These are phyloP conservation scores for Boletus barrowsii DNA, from an alignment of 768 basidiomycete genomes.

Conservation along the genomic window DNA sequence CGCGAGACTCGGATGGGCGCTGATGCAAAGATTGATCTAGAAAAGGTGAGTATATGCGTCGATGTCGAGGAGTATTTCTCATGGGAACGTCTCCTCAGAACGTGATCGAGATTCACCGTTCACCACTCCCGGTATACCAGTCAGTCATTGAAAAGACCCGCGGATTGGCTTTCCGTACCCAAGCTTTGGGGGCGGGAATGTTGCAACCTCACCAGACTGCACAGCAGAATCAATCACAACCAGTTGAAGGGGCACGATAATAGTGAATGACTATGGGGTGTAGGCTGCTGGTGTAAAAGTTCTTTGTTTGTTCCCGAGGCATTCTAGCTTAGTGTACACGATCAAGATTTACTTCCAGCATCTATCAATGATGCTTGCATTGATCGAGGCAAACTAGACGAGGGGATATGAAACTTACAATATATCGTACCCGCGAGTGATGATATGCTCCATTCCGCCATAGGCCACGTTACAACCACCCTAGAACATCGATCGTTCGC, in stretches of 20 bases:
- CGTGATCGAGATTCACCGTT: constrained; percentile 92
- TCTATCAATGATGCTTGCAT: constrained; percentile 18
- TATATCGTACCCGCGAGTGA: constrained; percentile 41
- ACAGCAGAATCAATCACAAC: constrained; percentile 31
- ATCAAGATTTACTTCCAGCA: constrained; percentile 34
- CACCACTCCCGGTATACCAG: constrained; percentile 87
- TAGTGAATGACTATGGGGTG: constrained; percentile 1
- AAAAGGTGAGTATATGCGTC: constrained; percentile 56
- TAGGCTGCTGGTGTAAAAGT: constrained; percentile 5
- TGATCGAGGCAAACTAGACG: background rate
- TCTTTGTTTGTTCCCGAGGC: background rate
- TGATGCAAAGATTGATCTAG: constrained; percentile 96
- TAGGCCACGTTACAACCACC: constrained; percentile 42
- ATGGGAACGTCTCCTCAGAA: constrained; percentile 54
- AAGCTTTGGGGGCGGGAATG: constrained; percentile 83
- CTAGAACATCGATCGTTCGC: constrained; percentile 20
- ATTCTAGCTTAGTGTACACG: background rate
- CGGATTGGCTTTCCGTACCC: constrained; percentile 86
- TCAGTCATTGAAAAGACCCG: constrained; percentile 94
- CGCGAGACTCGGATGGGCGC: constrained; percentile 95
- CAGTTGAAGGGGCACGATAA: constrained; percentile 29
- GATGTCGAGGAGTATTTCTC: background rate
- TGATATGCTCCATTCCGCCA: constrained; percentile 36
- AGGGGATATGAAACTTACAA: constrained; percentile 31
- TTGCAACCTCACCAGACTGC: constrained; percentile 32